These are phyloP conservation scores for Lotus japonicus DNA, from an alignment of 306 rosid genomes.

Conservation along the genomic window DNA sequence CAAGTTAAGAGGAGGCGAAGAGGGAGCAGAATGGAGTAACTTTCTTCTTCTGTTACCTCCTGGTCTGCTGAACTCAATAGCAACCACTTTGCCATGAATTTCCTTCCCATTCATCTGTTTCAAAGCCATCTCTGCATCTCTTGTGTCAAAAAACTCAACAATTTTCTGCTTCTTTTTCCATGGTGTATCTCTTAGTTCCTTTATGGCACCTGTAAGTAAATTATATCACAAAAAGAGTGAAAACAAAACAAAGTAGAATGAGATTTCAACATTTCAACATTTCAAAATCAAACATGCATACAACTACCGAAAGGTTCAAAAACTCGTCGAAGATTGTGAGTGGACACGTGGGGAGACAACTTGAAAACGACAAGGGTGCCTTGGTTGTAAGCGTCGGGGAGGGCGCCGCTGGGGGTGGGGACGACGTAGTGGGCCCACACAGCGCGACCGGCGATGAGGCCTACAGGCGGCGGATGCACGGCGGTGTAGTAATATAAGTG, in stretches of 20 bases:
- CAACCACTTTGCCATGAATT: conserved; percentile 44
- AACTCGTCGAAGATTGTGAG: conserved; percentile 27
- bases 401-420: conserved; percentile 33
- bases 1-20: neutral
- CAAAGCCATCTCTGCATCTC: conserved; percentile 72
- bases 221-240: no score
- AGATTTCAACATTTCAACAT: no score
- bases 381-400: conserved; percentile 61
- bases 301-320: conserved; percentile 76
- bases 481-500: neutral
- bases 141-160: conserved; percentile 71
- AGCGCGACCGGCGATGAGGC: conserved; percentile 36
- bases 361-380: conserved; percentile 82
- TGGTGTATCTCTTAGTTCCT: conserved; percentile 75
- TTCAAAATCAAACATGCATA: no score
- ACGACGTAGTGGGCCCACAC: conserved; percentile 70
- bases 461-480: conserved; percentile 24
- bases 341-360: conserved; percentile 43
- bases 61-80: conserved; percentile 68
- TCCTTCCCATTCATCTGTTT: conserved; percentile 66
- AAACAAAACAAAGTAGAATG: no score
- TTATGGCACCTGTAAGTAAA: conserved; percentile 52
- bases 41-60: conserved; percentile 46
- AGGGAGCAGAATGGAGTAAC: conserved; percentile 27
- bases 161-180: conserved; percentile 67